Base-by-base conservation (phyloP, 2,329 filamentous ascomycete genomes). In the Ophiostoma novo-ulmi region DNA sequence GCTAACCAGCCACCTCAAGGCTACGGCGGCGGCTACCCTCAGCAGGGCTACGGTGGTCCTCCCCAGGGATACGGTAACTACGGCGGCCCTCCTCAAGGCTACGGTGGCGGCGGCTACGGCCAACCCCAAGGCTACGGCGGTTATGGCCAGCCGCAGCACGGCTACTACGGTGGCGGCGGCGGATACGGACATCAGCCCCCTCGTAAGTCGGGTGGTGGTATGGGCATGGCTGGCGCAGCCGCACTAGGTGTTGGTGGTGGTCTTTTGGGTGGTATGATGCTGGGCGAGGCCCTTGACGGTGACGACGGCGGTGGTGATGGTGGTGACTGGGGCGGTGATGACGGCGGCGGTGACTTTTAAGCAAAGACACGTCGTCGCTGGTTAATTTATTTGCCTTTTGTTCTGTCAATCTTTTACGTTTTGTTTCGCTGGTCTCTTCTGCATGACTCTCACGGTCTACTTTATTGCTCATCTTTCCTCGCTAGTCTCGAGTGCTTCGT, bases 171-270 rank as follows among this genome's bases (percentile, higher is more conserved):
- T n/a, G 77, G 77, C 31, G 68, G 67, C 4, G 36, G 77, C 38
- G 77, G 77, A 2, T 80, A 81, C 70, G 67, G 69, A 36, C 67
- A 69, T 52, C 76, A 78, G 73, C 79, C 72, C 83, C 82, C 75
- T 75, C 78, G 66, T 80, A 80, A 74, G 1, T 76, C 76, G 66
- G 79, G 79, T 68, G 79, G 79, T 68, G 80, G 81, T 36, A 80
- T 94, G 80, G 91, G 92, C n/a, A 84, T 86, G 72, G 87, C 85
- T 1, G 92, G 91, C 67, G 92, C 89, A 69, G 88, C 89, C 10
- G 91, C 91, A 31, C 81, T 97, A 63, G 93, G 93, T 81, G 79
- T 92, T 4, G 93, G 93, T 75, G 93, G 90, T 73, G 93, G 93
- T 79, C 77, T 97, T 77, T 76, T 97, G 0, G 94, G 93, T 75